A percentile compares a stretch with the other conserved stretches of the same genome.
Conservation (phyloP, 1,284 basidiomycete species). For the Macrocystidia cucumis region DNA sequence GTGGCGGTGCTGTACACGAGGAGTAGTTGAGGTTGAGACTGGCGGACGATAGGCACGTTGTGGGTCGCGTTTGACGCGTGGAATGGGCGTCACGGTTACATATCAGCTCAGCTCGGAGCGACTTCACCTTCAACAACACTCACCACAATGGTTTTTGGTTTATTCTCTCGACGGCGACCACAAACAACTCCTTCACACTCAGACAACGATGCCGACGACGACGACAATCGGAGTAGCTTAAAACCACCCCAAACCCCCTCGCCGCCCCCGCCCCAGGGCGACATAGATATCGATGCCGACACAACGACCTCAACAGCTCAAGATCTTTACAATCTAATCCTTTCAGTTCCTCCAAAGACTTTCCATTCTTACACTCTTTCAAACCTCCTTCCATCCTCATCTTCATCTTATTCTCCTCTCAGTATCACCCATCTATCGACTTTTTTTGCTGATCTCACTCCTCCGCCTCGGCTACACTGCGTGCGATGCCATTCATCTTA, state of each 20-base stretch:
- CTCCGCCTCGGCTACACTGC: slow-evolving; percentile 63
- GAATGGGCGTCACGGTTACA: no score
- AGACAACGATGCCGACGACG: slow-evolving; percentile 14
- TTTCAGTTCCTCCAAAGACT: slow-evolving; percentile 56
- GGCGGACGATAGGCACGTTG: not conserved
- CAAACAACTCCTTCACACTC: slow-evolving; percentile 39
- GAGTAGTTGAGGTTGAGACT: no score
- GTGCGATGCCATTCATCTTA: slow-evolving; percentile 63
- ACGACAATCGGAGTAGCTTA: no score
- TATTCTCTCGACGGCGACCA: slow-evolving; percentile 36
- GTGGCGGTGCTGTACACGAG: no score
- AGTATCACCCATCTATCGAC: slow-evolving; percentile 14
- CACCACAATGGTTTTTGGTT: slow-evolving; percentile 39
- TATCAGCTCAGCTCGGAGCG: no score
- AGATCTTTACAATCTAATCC: slow-evolving; percentile 41
- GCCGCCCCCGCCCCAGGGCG: slow-evolving; percentile 17
- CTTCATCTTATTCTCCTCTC: slow-evolving; percentile 12
- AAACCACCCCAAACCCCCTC: slow-evolving; percentile 17
- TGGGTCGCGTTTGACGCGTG: slow-evolving; percentile 6
- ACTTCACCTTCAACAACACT: slow-evolving; percentile 1
- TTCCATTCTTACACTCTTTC: slow-evolving; percentile 55
- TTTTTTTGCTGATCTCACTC: slow-evolving; percentile 28
- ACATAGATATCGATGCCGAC: no score
- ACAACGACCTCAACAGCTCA: slow-evolving; percentile 24
- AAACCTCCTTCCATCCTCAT: slow-evolving; percentile 38